Evolutionary conservation across 306 rosid genomes (phyloP), one percentile per base, ranked within the genome.

Genomic region (Vigna radiata): DNA sequence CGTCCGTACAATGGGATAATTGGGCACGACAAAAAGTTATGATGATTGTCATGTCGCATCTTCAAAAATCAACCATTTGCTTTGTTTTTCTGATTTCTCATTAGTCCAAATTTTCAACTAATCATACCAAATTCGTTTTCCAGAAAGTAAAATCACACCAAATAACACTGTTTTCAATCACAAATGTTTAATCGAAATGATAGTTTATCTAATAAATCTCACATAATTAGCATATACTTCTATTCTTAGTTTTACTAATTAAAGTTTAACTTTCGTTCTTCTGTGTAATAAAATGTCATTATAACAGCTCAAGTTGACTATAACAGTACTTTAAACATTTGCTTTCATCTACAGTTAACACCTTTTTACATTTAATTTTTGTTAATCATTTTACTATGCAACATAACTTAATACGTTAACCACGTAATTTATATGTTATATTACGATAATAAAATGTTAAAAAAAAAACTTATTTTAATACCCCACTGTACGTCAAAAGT

Each of bases 101-200:
- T 50, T 65, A 66, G 67, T 53, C 16, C 16, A 39, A 6, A 5
- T 56, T 23, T 77, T 66, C 47, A 39, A 25, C 67, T 66, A 77
- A 77, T 77, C 74, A 77, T 77, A 2, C 27, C 68, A 39, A 77
- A 23, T 66, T 54, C 67, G 33, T 77, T 66, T 39, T 15, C 47
- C 56, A 23, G 36, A 48, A 50, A 12, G 72, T 75, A 48, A 75
- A 48, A 62, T 48, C 10, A 61, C 0, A 74, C 48, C 52, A 75
- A 49, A 62, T 63, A 11, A 61, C 1, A 48, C 11, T 39, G 7
- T 63, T 37, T 29, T 29, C 33, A 29, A 29, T 29, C 33, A 29
- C 33, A 29, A 29, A 29, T 29, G 33, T 29, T 29, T 29, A 29
- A 29, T 29, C 33, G 4, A 29, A 29, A 29, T 29, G 33, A 29